Evolutionary conservation across 2,329 filamentous ascomycete species (phyloP).

Genomic region (Ascochyta pisi): DNA sequence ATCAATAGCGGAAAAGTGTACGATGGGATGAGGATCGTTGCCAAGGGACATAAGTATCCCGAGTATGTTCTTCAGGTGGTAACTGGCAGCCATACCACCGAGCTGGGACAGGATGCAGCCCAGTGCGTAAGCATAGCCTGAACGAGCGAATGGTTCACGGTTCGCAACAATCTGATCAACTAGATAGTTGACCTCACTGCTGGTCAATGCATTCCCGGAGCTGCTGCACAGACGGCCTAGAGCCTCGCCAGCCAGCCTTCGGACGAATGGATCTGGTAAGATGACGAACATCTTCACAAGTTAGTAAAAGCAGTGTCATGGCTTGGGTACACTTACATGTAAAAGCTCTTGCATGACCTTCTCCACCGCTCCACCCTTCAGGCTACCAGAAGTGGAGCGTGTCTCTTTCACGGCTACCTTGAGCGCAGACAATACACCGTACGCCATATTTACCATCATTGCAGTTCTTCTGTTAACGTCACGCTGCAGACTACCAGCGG

Average conservation of each 20-base stretch:
- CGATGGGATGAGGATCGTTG: constrained; percentile 91
- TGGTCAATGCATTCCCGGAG: constrained; percentile 88
- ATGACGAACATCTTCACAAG: constrained; percentile 70
- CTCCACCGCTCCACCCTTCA: constrained; percentile 78
- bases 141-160: constrained; percentile 88
- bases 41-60: constrained; percentile 97
- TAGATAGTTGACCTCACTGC: constrained; percentile 85
- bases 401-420: constrained; percentile 87
- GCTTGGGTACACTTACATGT: constrained; percentile 68
- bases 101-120: constrained; percentile 95
- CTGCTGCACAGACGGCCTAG: constrained; percentile 83
- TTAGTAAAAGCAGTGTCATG: constrained; percentile 7
- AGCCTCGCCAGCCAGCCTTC: constrained; percentile 83
- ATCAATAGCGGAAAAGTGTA: constrained; percentile 96
- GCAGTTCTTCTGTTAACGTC: constrained; percentile 89
- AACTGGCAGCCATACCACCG: constrained; percentile 95
- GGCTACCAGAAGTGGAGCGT: constrained; percentile 71
- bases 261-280: constrained; percentile 83
- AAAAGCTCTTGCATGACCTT: constrained; percentile 73
- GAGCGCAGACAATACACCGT: constrained; percentile 79
- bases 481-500: constrained; percentile 77
- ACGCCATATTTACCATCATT: constrained; percentile 87
- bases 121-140: constrained; percentile 91
- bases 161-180: constrained; percentile 95
- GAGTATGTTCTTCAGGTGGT: constrained; percentile 96